Percentiles rank a stretch among this genome's conserved stretches.
Conservation (phyloP, 1,139 yeast genomes). For the Magnusiomyces starmeri region DNA sequence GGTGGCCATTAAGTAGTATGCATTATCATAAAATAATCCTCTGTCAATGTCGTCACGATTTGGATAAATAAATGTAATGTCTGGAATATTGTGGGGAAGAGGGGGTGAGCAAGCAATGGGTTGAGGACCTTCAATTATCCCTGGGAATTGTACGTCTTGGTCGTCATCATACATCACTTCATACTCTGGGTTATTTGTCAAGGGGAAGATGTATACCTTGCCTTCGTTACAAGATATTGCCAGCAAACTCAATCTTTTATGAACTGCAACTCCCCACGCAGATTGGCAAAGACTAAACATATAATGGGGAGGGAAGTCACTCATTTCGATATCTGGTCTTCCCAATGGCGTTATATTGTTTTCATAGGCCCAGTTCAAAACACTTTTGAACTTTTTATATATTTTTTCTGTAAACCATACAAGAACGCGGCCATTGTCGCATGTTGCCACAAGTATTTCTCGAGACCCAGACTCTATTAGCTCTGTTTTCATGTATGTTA, state of each 20-base stretch:
- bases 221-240: constrained; percentile 55
- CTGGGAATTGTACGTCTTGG: constrained; percentile 1
- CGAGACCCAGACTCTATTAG: constrained; percentile 21
- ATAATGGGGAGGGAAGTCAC: not conserved
- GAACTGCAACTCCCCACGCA: constrained; percentile 58
- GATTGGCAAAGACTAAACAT: constrained; percentile 33
- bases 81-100: constrained; percentile 54
- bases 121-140: no score
- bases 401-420: constrained; percentile 39
- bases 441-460: constrained; percentile 42
- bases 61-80: constrained; percentile 39
- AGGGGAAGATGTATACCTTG: constrained; percentile 40
- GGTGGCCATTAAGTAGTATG: constrained; percentile 23
- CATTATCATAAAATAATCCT: constrained; percentile 13
- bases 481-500: constrained; percentile 41
- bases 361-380: not conserved
- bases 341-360: not conserved
- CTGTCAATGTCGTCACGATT: constrained; percentile 15
- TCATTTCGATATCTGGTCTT: not conserved
- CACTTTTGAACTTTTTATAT: not conserved
- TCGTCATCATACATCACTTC: constrained; percentile 12
- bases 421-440: constrained; percentile 51
- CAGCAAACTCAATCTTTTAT: constrained; percentile 37
- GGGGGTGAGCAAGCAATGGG: constrained; percentile 33
- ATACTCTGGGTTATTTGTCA: no score